Conservation (phyloP, 2,329 filamentous ascomycete species). For the Grosmannia penicillata region DNA sequence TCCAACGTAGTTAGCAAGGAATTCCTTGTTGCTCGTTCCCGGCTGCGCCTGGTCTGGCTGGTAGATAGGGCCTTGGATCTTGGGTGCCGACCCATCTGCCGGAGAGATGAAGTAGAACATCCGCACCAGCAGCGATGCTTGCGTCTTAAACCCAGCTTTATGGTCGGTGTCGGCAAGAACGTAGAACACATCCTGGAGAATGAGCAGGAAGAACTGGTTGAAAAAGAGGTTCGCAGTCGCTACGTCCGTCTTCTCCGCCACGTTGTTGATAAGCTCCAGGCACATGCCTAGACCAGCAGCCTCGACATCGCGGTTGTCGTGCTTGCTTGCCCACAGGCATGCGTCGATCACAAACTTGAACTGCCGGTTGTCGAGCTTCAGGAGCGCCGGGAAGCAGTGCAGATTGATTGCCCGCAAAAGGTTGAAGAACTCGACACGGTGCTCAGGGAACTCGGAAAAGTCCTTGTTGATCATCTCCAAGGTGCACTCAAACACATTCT, state of each 20-base stretch:
- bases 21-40: constrained; percentile 82
- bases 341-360: constrained; percentile 99
- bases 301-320: constrained; percentile 96
- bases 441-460: constrained; percentile 97
- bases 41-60: constrained; percentile 64
- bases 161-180: constrained; percentile 95
- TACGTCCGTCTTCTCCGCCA: constrained; percentile 78
- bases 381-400: constrained; percentile 85
- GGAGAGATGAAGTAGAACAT: constrained; percentile 93
- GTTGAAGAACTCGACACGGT: constrained; percentile 99
- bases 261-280: constrained; percentile 91
- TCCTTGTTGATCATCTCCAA: constrained; percentile 99
- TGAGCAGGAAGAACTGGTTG: constrained; percentile 91
- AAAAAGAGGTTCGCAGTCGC: constrained; percentile 90
- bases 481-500: constrained; percentile 96
- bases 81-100: constrained; percentile 52
- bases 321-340: constrained; percentile 99
- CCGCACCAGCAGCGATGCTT: constrained; percentile 81
- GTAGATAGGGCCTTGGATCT: constrained; percentile 89
- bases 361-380: constrained; percentile 88
- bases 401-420: constrained; percentile 90
- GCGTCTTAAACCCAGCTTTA: constrained; percentile 98
- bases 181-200: constrained; percentile 96
- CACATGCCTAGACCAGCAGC: constrained; percentile 96
- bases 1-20: constrained; percentile 75